A percentile compares a stretch with the other conserved stretches of the same genome.
Evolutionary conservation across 305 asterid genomes (phyloP).

Genomic region (Euphrasia arctica): DNA sequence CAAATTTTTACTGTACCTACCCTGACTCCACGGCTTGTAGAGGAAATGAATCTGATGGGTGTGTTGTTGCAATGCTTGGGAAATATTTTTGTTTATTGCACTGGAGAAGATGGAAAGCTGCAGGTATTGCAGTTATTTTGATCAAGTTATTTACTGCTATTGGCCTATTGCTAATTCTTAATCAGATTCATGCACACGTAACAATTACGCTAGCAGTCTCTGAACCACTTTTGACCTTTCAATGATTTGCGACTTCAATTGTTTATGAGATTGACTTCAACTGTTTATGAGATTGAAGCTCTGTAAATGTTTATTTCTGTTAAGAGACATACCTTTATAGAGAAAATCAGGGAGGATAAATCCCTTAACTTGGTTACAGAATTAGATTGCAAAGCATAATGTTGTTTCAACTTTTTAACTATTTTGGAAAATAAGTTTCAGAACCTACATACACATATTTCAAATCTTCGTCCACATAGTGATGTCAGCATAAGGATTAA

Average conservation of each 20-base stretch:
- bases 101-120: conserved; percentile 72
- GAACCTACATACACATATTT: too few relatives aligned
- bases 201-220: too few relatives aligned
- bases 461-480: too few relatives aligned
- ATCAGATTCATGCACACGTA: background rate
- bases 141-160: background rate
- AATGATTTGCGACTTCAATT: background rate
- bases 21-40: conserved; percentile 85
- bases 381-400: too few relatives aligned
- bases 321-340: too few relatives aligned
- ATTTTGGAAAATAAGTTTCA: too few relatives aligned
- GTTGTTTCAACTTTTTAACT: too few relatives aligned
- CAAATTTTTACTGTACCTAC: conserved; percentile 92
- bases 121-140: conserved; percentile 50
- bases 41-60: conserved; percentile 83
- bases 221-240: background rate
- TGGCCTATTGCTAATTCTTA: conserved; percentile 17
- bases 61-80: conserved; percentile 76
- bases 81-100: conserved; percentile 53
- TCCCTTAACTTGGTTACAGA: background rate
- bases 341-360: too few relatives aligned
- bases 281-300: background rate
- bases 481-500: too few relatives aligned
- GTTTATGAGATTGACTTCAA: too few relatives aligned
- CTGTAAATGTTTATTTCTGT: background rate